Base-by-base conservation (phyloP, 2,329 filamentous ascomycete genomes). In the Teratosphaeriaceae sp. region DNA sequence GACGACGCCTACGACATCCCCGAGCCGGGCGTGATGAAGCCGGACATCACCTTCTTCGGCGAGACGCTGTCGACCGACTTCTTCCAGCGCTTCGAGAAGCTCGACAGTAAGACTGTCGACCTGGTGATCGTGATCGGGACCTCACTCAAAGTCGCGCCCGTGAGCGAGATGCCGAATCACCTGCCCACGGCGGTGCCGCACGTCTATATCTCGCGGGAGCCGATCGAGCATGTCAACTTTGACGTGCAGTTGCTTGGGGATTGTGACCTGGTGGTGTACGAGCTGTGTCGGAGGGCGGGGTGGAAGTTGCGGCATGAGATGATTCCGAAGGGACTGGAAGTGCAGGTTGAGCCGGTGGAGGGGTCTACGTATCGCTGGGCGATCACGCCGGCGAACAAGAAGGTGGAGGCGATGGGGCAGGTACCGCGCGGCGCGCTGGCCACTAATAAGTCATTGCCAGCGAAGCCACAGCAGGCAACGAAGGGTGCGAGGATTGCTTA, bases 11-110 rank as follows among this genome's bases (percentile, higher is more conserved):
- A 83, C 58, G 74, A 82, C 52, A 78, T 85, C 29, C 79, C 80
- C 2, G 72, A 75, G 37, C 77, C 80, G 2, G 88, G 86, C 44
- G 80, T 94, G 61, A 94, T 94, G 88, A 95, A 79, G 74, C 92
- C 92, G 7, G 90, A 97, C 68, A 97, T 98, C 60, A 97, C 88
- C 36, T 97, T 98, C 71, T 97, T 97, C 58, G 90, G 90, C 54
- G 92, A 98, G 68, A 76, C 82, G 39, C 80, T 98, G 1, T 89
- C 90, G 0, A 80, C 86, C 54, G 78, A 80, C 53, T 98, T 98
- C 65, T 85, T 84, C 44, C 73, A 79, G 38, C 83, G 89, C 6
- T 76, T 97, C 12, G 80, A 85, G n/a, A 75, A 86, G 47, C 77
- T 87, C 54, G 92, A 98, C 65, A 80, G 80, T 46, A 79, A 87